phyloP scores from a whole-genome alignment of 2,329 filamentous ascomycete species.

The Verticillium albo-atrum region DNA sequence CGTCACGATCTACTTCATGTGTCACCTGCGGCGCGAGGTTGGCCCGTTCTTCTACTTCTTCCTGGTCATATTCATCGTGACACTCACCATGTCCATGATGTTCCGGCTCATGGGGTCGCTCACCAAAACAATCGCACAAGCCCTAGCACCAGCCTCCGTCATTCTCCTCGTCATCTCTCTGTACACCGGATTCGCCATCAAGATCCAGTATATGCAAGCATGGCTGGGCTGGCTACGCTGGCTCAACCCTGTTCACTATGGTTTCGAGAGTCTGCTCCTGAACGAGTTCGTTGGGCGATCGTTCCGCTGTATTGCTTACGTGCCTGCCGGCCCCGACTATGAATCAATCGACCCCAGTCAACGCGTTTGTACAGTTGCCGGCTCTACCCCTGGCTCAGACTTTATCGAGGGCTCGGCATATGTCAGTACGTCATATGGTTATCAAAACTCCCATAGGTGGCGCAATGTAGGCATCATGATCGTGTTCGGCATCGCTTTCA shows the following conservation, averaged over 20 bases:
- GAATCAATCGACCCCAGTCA: not conserved
- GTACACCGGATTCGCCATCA: slow-evolving; percentile 9
- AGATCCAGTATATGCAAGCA: slow-evolving; percentile 3
- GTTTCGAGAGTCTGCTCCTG: slow-evolving; percentile 8
- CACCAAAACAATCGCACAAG: slow-evolving; percentile 38
- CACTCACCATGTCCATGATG: slow-evolving; percentile 57
- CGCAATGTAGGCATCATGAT: slow-evolving; percentile 8
- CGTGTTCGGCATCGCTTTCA: not conserved
- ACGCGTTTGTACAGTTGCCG: not conserved
- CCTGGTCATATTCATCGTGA: slow-evolving; percentile 55
- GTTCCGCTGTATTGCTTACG: slow-evolving; percentile 5
- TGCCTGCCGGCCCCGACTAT: slow-evolving; percentile 1
- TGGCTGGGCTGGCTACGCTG: slow-evolving; percentile 7
- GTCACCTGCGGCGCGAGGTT: slow-evolving; percentile 18
- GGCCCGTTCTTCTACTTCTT: slow-evolving; percentile 58
- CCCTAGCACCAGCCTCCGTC: slow-evolving; percentile 5
- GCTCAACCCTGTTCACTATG: slow-evolving; percentile 7
- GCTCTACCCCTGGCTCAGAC: not conserved
- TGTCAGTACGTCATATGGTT: slow-evolving; percentile 4
- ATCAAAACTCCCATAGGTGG: slow-evolving; percentile 4
- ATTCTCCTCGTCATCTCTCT: slow-evolving; percentile 5
- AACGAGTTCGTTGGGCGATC: slow-evolving; percentile 8
- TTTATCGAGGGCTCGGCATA: slow-evolving; percentile 6
- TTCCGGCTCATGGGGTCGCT: slow-evolving; percentile 64
- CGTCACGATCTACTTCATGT: slow-evolving; percentile 28